Base-by-base conservation (phyloP, 805 yeast species). In the Ogataea zsoltii region DNA sequence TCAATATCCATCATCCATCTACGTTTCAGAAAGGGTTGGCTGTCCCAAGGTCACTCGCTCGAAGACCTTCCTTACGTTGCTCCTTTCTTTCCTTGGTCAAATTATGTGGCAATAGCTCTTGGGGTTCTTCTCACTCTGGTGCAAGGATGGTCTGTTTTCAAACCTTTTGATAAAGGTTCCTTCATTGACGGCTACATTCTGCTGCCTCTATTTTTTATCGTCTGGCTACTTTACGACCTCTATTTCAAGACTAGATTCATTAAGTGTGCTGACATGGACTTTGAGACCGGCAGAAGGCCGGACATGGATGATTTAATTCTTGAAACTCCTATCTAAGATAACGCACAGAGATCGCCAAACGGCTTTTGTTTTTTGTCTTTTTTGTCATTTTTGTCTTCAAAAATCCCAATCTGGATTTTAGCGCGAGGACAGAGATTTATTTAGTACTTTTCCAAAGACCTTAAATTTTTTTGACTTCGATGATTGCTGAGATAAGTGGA, bases 51-150 rank as follows among this genome's bases (percentile, higher is more conserved):
- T 18, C 41, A 49, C 34, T 17, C 40, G 13, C 19, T 50, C 15
- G 33, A 33, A 1, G 45, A n/a, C 55, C 67, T 52, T 33, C 57
- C 42, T 14, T 55, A 45, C 32, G 36, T 35, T 18, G 55, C 56
- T 31, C 79, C 79, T 9, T 62, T 73, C 19, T 77, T 73, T 56
- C 79, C 80, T 19, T 74, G 63, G 54, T 73, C 71, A 15, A 59
- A 75, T 7, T 72, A 68, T 52, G 30, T 72, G 55, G 76, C 77
- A 4, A 63, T 74, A 37, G 42, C 49, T 11, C 46, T 72, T 9
- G 96, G 96, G 33, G 85, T 77, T 1, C 84, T 80, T 45, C 72
- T 76, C 31, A 90, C 86, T 39, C 79, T 77, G 43, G 91, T 80
- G 15, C 87, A 82, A 60, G 85, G 86, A 2, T 82, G 86, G 85